Base-by-base conservation (phyloP, 169 alveolate genomes). In the Fabrea salina region DNA sequence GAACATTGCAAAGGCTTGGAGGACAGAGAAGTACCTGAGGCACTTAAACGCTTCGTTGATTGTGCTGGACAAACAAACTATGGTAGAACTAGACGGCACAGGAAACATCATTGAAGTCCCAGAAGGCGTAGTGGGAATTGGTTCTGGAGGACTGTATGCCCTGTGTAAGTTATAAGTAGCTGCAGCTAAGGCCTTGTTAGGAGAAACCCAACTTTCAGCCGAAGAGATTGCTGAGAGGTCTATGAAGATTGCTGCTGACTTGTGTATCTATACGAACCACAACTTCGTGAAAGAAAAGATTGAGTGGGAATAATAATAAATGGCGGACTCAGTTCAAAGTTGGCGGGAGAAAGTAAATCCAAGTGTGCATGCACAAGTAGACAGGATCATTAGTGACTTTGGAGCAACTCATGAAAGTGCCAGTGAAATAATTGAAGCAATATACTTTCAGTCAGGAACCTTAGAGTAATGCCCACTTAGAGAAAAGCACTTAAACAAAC, bases 231-330 rank as follows among this genome's bases (percentile, higher is more conserved):
- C 88, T n/a, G 53, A 40, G 54, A 80, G 53, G 64, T 56, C 84
- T 25, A 85, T 85, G 91, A 81, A 75, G 22, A 85, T 85, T 30
- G 91, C 91, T n/a, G 91, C 88, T 11, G 91, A 85, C 75, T 32
- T 80, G 32, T 85, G 91, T 54, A 54, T 85, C 2, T 81, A 76
- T 41, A 85, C 91, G 4, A 85, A 85, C 51, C 85, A 80, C 53
- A 78, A 64, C 39, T 61, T 35, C 49, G 53, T 78, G 11, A 67
- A 67, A 43, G 78, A 67, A 43, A 37, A 32, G 53, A 16, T 61
- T 61, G 51, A 61, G 32, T 61, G 74, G 74, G 8, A 44, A 44
- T 11, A 11, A 44, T 44, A 44, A n/a, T n/a, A n/a, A n/a, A n/a
- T n/a, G n/a, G n/a, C n/a, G n/a, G n/a, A n/a, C n/a, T n/a, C n/a